Conservation (phyloP, 2,329 filamentous ascomycete genomes). For the Nectriaceae sp. region DNA sequence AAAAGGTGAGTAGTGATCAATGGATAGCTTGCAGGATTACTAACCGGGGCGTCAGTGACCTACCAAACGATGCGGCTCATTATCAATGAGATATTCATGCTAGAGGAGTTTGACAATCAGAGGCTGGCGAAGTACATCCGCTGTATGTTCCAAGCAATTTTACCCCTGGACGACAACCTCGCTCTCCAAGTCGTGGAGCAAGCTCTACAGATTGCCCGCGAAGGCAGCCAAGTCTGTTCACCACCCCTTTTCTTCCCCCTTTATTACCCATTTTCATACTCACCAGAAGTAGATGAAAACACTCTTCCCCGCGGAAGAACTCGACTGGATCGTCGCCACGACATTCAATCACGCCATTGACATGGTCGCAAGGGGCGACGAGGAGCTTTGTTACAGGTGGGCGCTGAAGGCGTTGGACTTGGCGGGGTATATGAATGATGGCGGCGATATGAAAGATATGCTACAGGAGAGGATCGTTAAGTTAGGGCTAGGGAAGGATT, state of each 20-base stretch:
- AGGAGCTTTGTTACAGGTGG: constrained; percentile 60
- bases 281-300: constrained; percentile 37
- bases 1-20: constrained; percentile 41
- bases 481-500: constrained; percentile 31
- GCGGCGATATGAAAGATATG: constrained; percentile 44
- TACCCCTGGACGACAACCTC: constrained; percentile 57
- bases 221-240: constrained; percentile 46
- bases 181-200: constrained; percentile 67
- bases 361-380: constrained; percentile 57
- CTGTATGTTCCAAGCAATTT: constrained; percentile 70
- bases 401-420: constrained; percentile 62
- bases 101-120: constrained; percentile 55
- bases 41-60: constrained; percentile 40
- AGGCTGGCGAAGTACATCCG: constrained; percentile 77
- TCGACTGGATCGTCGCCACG: constrained; percentile 74
- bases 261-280: neutral
- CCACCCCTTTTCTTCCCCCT: constrained; percentile 1
- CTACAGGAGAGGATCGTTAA: constrained; percentile 48
- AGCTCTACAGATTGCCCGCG: constrained; percentile 53
- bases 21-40: neutral
- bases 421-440: constrained; percentile 60
- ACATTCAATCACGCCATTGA: constrained; percentile 73
- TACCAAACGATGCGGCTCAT: constrained; percentile 63
- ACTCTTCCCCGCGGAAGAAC: constrained; percentile 64
- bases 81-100: constrained; percentile 66